Base-by-base conservation (phyloP, 1,284 basidiomycete species). In the Cystodermella granulosa region DNA sequence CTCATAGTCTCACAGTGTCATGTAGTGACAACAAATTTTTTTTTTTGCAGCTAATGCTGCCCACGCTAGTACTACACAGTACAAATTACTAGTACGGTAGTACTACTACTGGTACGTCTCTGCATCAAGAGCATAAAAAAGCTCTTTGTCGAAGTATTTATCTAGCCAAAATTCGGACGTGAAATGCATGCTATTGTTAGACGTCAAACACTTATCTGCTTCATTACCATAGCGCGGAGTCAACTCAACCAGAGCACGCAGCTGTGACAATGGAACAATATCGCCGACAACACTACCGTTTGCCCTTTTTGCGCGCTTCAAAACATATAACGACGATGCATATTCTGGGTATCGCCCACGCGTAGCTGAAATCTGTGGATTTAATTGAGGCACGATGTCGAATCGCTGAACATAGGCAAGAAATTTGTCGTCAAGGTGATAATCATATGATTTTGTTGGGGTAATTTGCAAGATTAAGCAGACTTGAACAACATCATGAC, bases 111-210 rank as follows among this genome's bases (percentile, higher is more conserved):
- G 28, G n/a, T 11, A n/a, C n/a, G 11, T 42, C n/a, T n/a, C n/a
- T n/a, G n/a, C 8, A 40, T 40, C n/a, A 8, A 42, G 22, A n/a
- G 40, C 8, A 28, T 24, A 57, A 24, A 52, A 62, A 15, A 61
- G 28, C 21, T 64, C 61, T 42, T 64, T 65, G 22, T 55, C 47
- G 38, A 62, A 63, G 44, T 62, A 66, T 31, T 60, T 59, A 44
- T 66, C 61, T 35, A 65, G 43, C 17, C 48, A 61, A 45, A 61
- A 60, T 22, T 57, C 53, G 2, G 46, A 38, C 17, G 48, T 49
- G 37, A 51, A 63, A 6, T 55, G 43, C 5, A 55, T 35, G 34
- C 51, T 55, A 18, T 47, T 65, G 26, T 48, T 43, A 22, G 53
- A 52, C 4, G 45, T 58, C 11, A 65, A 50, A n/a, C 51, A 15